Conservation (phyloP, 352 stramenopile species). For the Phytophthora hibernalis region DNA sequence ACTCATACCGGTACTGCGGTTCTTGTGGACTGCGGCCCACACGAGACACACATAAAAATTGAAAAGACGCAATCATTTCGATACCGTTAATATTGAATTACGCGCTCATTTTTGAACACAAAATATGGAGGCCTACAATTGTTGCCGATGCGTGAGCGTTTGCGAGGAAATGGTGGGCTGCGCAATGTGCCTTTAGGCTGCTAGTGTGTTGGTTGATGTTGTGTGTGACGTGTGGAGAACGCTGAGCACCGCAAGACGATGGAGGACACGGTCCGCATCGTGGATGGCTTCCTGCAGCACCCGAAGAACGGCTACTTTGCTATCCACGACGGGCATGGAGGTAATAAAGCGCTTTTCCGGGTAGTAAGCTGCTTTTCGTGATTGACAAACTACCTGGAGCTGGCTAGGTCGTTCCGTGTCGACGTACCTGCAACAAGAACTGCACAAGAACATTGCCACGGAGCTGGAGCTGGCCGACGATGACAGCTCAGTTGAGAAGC, state of each 20-base stretch:
- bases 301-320: constrained; percentile 76
- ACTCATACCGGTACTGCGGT: constrained; percentile 30
- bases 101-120: constrained; percentile 21
- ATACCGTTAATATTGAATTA: background rate
- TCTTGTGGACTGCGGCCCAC: constrained; percentile 6
- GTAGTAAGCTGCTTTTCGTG: too few species aligned
- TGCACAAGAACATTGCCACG: constrained; percentile 69
- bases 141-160: constrained; percentile 74
- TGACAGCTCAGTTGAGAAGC: constrained; percentile 59
- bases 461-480: constrained; percentile 53
- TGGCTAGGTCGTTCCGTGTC: constrained; percentile 71
- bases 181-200: background rate
- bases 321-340: constrained; percentile 83
- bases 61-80: constrained; percentile 13
- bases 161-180: constrained; percentile 78
- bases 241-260: constrained; percentile 79
- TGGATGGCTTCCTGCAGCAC: constrained; percentile 70
- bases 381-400: background rate
- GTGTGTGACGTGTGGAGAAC: constrained; percentile 49
- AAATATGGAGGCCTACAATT: constrained; percentile 48
- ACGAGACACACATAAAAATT: constrained; percentile 4
- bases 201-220: background rate
- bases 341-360: constrained; percentile 27
- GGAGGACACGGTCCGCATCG: constrained; percentile 80
- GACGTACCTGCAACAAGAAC: constrained; percentile 64